phyloP scores from a whole-genome alignment of 768 basidiomycete genomes.

The Tricholoma saponaceum region DNA sequence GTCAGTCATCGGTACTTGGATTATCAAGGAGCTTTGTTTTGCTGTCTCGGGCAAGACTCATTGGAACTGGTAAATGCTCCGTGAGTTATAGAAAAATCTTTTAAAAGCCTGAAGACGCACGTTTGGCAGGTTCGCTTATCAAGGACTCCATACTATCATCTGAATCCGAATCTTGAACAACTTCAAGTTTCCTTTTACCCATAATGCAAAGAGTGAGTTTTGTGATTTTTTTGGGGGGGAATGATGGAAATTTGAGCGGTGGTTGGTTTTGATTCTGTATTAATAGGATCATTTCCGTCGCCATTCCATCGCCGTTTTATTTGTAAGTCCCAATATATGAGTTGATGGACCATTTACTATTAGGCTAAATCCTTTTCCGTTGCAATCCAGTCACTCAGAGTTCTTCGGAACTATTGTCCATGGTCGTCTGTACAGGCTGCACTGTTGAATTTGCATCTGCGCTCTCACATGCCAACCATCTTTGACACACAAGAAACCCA shows the following conservation, averaged over 20 bases:
- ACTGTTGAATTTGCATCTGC: neutral
- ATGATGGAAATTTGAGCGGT: neutral
- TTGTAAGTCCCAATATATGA: neutral
- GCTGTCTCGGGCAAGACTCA: neutral
- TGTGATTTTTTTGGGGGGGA: neutral
- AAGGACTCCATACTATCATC: neutral
- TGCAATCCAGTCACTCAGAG: neutral
- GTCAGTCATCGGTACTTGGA: neutral
- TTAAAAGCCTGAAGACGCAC: neutral
- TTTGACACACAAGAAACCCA: neutral
- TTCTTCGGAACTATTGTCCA: neutral
- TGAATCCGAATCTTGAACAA: neutral
- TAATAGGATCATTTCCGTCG: too few relatives aligned
- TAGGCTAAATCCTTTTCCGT: neutral
- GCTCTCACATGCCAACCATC: neutral
- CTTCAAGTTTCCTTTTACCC: neutral
- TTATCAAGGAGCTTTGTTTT: constrained; percentile 1
- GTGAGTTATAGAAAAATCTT: neutral
- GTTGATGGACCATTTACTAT: neutral
- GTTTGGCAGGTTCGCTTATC: neutral
- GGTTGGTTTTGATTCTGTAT: too few relatives aligned
- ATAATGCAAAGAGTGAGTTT: neutral
- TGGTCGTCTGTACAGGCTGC: constrained; percentile 1
- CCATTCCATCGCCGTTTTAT: neutral
- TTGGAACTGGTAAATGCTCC: neutral